phyloP scores from a whole-genome alignment of 768 basidiomycete species.

The Pisolithus albus region DNA sequence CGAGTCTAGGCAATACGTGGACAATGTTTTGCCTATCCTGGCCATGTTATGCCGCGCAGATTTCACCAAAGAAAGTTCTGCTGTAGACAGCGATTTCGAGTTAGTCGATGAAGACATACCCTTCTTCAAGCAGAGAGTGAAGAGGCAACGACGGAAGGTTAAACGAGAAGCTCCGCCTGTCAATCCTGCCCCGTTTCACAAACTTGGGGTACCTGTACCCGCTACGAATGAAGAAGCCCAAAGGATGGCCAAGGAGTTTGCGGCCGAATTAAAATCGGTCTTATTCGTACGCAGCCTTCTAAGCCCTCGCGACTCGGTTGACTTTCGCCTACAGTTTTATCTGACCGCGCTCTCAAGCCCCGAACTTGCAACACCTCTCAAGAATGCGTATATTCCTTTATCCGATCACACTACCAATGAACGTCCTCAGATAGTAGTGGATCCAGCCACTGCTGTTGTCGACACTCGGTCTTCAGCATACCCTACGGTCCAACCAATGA shows the following conservation, averaged over 20 bases:
- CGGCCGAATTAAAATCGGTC: conserved; percentile 18
- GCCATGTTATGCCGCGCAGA: conserved; percentile 11
- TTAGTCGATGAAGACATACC: conserved; percentile 3
- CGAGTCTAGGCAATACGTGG: conserved; percentile 16
- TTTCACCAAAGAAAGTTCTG: not conserved
- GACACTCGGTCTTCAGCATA: conserved; percentile 25
- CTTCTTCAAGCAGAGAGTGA: conserved; percentile 22
- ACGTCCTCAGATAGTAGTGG: not conserved
- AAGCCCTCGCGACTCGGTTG: no score
- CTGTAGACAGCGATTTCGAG: not conserved
- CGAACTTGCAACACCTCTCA: conserved; percentile 6
- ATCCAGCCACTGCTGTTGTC: not conserved
- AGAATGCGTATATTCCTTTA: conserved; percentile 6
- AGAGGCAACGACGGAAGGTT: conserved; percentile 16
- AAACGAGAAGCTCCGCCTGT: conserved; percentile 9
- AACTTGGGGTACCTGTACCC: conserved; percentile 25
- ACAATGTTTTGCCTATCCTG: conserved; percentile 17
- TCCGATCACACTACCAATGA: not conserved
- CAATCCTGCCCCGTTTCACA: conserved; percentile 25
- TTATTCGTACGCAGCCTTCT: conserved; percentile 21
- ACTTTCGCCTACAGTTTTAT: conserved; percentile 15
- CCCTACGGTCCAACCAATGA: conserved; percentile 50
- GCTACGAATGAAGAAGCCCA: conserved; percentile 13
- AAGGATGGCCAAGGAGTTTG: conserved; percentile 10
- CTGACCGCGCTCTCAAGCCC: conserved; percentile 16